These are phyloP conservation scores for Candida taoyuanica DNA, from an alignment of 805 yeast genomes.

Conservation along the genomic window DNA sequence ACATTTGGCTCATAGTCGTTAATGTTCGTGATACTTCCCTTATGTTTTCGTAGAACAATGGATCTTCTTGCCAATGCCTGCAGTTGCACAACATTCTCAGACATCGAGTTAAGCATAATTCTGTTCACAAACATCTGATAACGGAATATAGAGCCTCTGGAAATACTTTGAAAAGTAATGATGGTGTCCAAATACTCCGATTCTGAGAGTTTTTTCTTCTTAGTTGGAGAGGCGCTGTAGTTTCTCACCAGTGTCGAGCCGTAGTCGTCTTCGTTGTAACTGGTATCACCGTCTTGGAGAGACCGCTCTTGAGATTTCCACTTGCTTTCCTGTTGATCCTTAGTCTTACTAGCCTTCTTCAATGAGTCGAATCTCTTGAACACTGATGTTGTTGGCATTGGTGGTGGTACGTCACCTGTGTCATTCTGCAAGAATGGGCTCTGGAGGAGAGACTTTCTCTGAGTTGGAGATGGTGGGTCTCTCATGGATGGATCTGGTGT, in stretches of 20 bases:
- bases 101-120: constrained; percentile 56
- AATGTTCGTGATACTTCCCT: constrained; percentile 27
- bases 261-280: constrained; percentile 5
- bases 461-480: constrained; percentile 2
- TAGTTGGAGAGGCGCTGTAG: constrained; percentile 23
- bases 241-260: constrained; percentile 8
- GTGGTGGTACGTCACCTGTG: constrained; percentile 1
- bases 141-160: constrained; percentile 65
- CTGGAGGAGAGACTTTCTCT: constrained; percentile 4
- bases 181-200: constrained; percentile 30
- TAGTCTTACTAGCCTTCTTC: neutral
- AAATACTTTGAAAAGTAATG: constrained; percentile 57
- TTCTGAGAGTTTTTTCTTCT: constrained; percentile 17
- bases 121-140: constrained; percentile 58
- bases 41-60: constrained; percentile 24
- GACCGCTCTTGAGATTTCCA: constrained; percentile 1
- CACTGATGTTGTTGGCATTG: constrained; percentile 5
- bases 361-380: constrained; percentile 6
- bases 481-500: constrained; percentile 4
- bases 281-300: too few species aligned
- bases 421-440: constrained; percentile 21
- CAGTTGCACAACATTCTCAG: constrained; percentile 43
- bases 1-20: constrained; percentile 22
- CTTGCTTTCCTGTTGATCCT: neutral
- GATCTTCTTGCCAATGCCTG: constrained; percentile 52